These are phyloP conservation scores for Apiospora pterosperma DNA, from an alignment of 2,329 filamentous ascomycete genomes.

Conservation along the genomic window DNA sequence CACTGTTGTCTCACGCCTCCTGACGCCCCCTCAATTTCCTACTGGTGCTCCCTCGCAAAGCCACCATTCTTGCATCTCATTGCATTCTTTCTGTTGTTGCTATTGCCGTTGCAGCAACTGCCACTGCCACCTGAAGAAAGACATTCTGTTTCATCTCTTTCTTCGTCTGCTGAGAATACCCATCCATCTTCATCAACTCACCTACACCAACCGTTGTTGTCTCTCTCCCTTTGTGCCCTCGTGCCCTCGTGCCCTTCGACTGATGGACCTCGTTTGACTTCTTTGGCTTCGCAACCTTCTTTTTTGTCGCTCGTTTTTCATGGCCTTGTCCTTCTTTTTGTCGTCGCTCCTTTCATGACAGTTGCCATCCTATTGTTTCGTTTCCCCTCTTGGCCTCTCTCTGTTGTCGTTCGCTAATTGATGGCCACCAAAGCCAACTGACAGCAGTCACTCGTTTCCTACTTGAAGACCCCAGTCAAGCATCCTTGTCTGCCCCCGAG, in stretches of 20 bases:
- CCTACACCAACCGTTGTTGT: background rate
- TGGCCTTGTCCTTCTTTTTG: background rate
- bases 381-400: background rate
- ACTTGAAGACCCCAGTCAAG: background rate
- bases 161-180: background rate
- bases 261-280: slow-evolving; percentile 2
- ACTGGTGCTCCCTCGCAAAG: background rate
- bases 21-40: background rate
- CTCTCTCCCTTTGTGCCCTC: background rate
- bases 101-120: background rate
- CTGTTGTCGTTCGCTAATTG: background rate
- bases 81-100: background rate
- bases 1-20: background rate
- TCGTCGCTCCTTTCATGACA: background rate
- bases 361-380: background rate
- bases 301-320: background rate
- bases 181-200: background rate
- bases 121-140: background rate
- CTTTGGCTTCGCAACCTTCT: slow-evolving; percentile 1
- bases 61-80: slow-evolving; percentile 3
- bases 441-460: background rate
- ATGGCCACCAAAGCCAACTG: background rate
- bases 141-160: background rate
- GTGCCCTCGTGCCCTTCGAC: background rate
- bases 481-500: background rate